Percentiles rank a stretch among this genome's conserved stretches.
These are phyloP conservation scores for Penicillium tannophilum DNA, from an alignment of 495 filamentous ascomycete genomes.

Conservation along the genomic window DNA sequence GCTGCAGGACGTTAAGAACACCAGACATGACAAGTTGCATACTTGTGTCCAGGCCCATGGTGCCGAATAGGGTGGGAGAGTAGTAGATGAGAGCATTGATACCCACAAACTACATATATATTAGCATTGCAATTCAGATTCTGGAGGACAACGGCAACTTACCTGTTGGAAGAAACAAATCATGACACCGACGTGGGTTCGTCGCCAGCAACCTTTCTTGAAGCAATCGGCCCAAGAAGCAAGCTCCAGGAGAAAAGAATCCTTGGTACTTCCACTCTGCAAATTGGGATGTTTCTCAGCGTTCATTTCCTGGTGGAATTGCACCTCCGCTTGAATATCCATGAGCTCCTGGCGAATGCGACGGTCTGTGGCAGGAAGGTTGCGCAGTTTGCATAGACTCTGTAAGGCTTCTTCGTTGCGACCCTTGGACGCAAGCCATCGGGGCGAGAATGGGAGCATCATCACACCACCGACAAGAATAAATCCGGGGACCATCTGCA, in stretches of 20 bases:
- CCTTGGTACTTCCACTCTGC: constrained; percentile 35
- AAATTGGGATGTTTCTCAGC: constrained; percentile 48
- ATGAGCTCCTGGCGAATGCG: constrained; percentile 51
- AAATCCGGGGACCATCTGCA: constrained; percentile 53
- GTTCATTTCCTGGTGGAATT: constrained; percentile 50
- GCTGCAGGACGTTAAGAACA: constrained; percentile 57
- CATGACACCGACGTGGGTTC: constrained; percentile 56
- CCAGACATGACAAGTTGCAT: constrained; percentile 64
- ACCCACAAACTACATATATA: constrained; percentile 43
- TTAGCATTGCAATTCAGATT: constrained; percentile 7
- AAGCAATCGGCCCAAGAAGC: constrained; percentile 53
- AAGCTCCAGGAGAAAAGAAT: constrained; percentile 42
- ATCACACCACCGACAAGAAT: constrained; percentile 48
- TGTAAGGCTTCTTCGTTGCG: constrained; percentile 51
- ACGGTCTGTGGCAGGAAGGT: constrained; percentile 41
- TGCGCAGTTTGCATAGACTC: constrained; percentile 48
- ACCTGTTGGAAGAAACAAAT: constrained; percentile 61
- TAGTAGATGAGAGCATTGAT: constrained; percentile 61
- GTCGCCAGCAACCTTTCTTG: constrained; percentile 52
- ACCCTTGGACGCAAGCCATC: constrained; percentile 53
- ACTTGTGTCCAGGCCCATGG: constrained; percentile 55
- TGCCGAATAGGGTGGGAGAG: constrained; percentile 57
- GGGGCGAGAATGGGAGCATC: constrained; percentile 54
- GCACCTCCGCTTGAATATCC: constrained; percentile 54
- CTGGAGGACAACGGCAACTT: not conserved